Evolutionary conservation across 306 rosid genomes (phyloP), one percentile per base, ranked within the genome.

Genomic region (Cyclanthera cordifolia): DNA sequence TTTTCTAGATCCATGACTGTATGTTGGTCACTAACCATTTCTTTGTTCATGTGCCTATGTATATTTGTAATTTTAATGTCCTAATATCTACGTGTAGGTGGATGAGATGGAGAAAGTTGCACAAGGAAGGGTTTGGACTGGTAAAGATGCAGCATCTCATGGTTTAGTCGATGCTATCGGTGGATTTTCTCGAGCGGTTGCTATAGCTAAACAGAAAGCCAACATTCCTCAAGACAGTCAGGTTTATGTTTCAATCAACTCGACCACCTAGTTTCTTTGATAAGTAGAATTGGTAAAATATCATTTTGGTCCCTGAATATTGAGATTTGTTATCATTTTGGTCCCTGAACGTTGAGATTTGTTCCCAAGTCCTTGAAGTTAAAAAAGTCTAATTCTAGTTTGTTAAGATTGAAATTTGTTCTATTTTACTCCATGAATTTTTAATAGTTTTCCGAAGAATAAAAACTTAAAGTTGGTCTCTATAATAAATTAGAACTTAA

Each of bases 61-160:
- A 59, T 61, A 34, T n/a, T n/a, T 39, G 8, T 61, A 30, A 51
- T 32, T 28, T 45, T 71, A 66, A 57, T 28, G 45, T 55, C 24
- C 46, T n/a, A 20, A 24, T 41, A 0, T 28, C 30, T 53, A 67
- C 65, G 67, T 53, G 50, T 67, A 93, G 98, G 90, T 87, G 60
- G 98, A 89, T 64, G 79, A 89, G 78, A 93, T 89, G 96, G 96
- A 93, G 75, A 89, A 84, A 80, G 85, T 93, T 73, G 98, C 98
- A 47, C 96, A 89, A 71, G 98, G 98, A 61, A 85, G 98, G 77
- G 89, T 93, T 70, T 89, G 98, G 98, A 78, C 94, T 0, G 95
- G 96, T 67, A 83, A 83, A 53, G 96, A 89, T 27, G 96, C 98
- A 50, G 93, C 81, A 53, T 86, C 87, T 5, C 80, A 37, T 28